Conservation (phyloP, 441 rosid genomes). For the Populus hybrid region DNA sequence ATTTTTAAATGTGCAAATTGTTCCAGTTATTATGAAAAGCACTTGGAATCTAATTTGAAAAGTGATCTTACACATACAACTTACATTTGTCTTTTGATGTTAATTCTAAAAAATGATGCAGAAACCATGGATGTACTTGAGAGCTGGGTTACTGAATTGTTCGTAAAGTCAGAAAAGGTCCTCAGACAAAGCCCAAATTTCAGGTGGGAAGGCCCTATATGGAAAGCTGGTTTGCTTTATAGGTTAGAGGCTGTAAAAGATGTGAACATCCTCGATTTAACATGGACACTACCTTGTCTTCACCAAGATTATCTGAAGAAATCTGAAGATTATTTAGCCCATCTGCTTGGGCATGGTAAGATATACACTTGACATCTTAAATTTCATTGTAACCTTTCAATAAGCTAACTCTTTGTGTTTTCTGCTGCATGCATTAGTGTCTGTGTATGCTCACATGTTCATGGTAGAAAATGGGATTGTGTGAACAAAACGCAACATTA, state of each 20-base stretch:
- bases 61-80: not conserved
- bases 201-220: conserved; percentile 63
- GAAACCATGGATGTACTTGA: conserved; percentile 87
- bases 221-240: conserved; percentile 78
- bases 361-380: conserved; percentile 13
- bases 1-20: not conserved
- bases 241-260: conserved; percentile 91
- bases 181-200: conserved; percentile 56
- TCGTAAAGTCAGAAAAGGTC: conserved; percentile 61
- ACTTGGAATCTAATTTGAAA: not conserved
- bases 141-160: conserved; percentile 83
- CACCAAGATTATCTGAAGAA: conserved; percentile 84
- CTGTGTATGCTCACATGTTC: not conserved
- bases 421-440: not conserved
- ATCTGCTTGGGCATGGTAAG: conserved; percentile 91
- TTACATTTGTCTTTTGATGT: not conserved
- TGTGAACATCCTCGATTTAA: conserved; percentile 77
- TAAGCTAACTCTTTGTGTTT: not conserved
- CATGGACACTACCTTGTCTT: conserved; percentile 93
- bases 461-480: not conserved
- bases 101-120: conserved; percentile 36
- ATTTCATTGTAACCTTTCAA: not conserved
- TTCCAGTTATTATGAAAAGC: not conserved
- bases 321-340: conserved; percentile 94
- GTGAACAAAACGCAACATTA: not conserved